Evolutionary conservation across 2,329 filamentous ascomycete species (phyloP), one percentile per base, ranked within the genome.

Genomic region (Fusarium humuli): DNA sequence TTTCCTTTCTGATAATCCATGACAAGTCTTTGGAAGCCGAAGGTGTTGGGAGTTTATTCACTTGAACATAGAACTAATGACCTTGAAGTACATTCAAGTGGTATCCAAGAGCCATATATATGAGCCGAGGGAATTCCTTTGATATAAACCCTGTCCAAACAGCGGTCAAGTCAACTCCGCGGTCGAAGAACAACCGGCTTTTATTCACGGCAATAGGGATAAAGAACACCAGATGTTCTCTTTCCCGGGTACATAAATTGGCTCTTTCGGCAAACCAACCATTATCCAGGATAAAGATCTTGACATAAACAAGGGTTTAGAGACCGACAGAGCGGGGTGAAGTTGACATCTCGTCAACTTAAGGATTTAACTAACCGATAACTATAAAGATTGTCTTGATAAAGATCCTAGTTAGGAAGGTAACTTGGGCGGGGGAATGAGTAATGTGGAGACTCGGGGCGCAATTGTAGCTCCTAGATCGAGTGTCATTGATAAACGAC

Each of bases 381-480:
- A 66, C 63, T 45, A 30, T 67, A 61, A 55, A 45, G 55, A 66
- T 60, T 61, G 52, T 27, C 61, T 66, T 61, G 52, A 55, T 41
- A 27, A 16, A 61, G 40, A 55, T 40, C 63, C 62, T 12, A 49
- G 47, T 48, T 66, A 66, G 63, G 63, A 66, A 66, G 62, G 63
- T 66, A 55, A 18, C 22, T 45, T 55, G 30, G 14, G 54, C 30
- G 42, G 61, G 63, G 48, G 61, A 49, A 49, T 41, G n/a, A 14
- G 25, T 14, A 20, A 46, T 32, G 63, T 66, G 61, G 63, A 66
- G 58, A 47, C 32, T 64, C 61, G 61, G 61, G 18, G 46, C 53
- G 53, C 20, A 65, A 30, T 65, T 65, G 53, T 65, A 60, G 62
- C 22, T 54, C 63, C 63, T 66, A 61, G 63, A 55, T 32, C 49